phyloP scores from a whole-genome alignment of 345 rosid genomes.

The Adansonia digitata region DNA sequence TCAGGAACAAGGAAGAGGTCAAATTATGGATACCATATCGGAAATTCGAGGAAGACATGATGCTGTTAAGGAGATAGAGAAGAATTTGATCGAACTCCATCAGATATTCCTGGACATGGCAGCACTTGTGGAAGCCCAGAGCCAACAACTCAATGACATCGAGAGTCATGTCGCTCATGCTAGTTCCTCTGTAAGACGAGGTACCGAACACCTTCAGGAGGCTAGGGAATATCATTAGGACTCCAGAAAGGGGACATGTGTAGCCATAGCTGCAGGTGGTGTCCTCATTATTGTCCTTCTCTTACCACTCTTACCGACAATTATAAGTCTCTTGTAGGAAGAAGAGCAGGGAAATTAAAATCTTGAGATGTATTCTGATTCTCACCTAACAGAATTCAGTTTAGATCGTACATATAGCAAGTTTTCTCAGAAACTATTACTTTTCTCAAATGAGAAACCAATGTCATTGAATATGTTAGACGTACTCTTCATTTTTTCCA shows the following conservation, averaged over 20 bases:
- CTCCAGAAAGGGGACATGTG: slow-evolving; percentile 74
- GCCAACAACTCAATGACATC: slow-evolving; percentile 76
- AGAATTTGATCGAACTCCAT: slow-evolving; percentile 70
- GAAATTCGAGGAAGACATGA: slow-evolving; percentile 86
- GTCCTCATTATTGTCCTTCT: slow-evolving; percentile 39
- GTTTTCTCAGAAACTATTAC: neutral
- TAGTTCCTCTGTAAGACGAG: slow-evolving; percentile 64
- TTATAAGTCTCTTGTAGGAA: neutral
- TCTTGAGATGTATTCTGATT: slow-evolving; percentile 1
- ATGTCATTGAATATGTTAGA: no score
- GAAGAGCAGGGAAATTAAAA: no score
- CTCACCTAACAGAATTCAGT: slow-evolving; percentile 5
- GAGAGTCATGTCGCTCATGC: slow-evolving; percentile 75
- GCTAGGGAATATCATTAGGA: slow-evolving; percentile 66
- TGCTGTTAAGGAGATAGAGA: slow-evolving; percentile 82
- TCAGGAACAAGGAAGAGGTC: slow-evolving; percentile 89
- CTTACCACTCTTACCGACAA: slow-evolving; percentile 41
- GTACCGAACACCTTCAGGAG: slow-evolving; percentile 58
- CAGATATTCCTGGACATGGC: slow-evolving; percentile 89
- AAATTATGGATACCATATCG: slow-evolving; percentile 68
- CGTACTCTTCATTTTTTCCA: no score
- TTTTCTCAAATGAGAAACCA: neutral
- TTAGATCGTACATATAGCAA: neutral
- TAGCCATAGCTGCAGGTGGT: slow-evolving; percentile 46
- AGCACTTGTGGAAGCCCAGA: slow-evolving; percentile 70